Percentiles rank a stretch among this genome's conserved stretches.
Evolutionary conservation across 768 basidiomycete genomes (phyloP).

Genomic region (Neoboletus magnificus): DNA sequence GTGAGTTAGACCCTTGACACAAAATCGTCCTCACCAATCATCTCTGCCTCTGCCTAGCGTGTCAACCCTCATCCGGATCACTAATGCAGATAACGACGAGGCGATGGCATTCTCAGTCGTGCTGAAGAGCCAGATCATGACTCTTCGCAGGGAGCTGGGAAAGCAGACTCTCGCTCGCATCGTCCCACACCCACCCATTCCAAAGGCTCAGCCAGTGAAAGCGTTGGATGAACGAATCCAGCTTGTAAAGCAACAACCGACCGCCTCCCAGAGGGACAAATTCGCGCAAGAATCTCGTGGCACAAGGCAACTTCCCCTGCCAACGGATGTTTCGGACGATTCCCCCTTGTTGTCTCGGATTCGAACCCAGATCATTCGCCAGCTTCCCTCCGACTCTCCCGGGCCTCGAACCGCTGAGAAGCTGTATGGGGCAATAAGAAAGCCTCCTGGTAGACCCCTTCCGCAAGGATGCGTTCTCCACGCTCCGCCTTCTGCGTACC

Average conservation of each 20-base stretch:
- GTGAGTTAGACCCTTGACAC: conserved; percentile 41
- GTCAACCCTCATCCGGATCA: conserved; percentile 66
- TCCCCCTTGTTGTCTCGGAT: not conserved
- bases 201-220: not conserved
- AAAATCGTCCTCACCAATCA: not conserved
- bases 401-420: not conserved
- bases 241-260: not conserved
- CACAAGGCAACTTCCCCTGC: not conserved
- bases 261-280: not conserved
- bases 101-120: conserved; percentile 48
- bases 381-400: not conserved
- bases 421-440: not conserved
- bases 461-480: conserved; percentile 11
- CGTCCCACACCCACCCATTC: not conserved
- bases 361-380: not conserved
- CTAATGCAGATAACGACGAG: conserved; percentile 46
- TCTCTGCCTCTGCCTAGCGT: conserved; percentile 43
- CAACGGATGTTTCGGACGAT: not conserved
- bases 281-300: not conserved
- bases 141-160: conserved; percentile 64
- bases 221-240: not conserved
- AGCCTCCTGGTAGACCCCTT: not conserved
- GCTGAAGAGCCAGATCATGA: conserved; percentile 57
- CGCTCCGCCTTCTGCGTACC: conserved; percentile 25
- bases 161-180: conserved; percentile 27